A percentile compares a stretch with the other conserved stretches of the same genome.
These are phyloP conservation scores for Colletotrichum horii DNA, from an alignment of 2,329 filamentous ascomycete genomes.

Conservation along the genomic window DNA sequence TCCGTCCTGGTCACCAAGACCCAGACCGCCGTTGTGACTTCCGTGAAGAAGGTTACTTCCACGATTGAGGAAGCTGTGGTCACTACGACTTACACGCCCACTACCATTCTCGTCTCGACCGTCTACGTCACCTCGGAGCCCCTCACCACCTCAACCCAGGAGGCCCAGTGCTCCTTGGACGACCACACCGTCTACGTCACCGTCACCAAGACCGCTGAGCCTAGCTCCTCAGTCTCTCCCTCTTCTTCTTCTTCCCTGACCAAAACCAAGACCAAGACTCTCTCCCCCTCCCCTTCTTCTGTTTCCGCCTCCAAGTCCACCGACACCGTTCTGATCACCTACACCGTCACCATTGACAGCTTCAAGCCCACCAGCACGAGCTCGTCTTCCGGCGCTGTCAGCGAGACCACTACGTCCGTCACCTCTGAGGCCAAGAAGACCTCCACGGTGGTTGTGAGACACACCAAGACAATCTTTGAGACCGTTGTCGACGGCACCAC, in stretches of 20 bases:
- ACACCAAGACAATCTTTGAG: conserved; percentile 9
- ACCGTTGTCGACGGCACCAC: conserved; percentile 10
- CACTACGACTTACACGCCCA: conserved; percentile 9
- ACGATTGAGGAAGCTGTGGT: background rate
- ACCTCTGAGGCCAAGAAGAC: background rate
- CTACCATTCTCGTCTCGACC: background rate
- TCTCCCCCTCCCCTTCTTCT: background rate
- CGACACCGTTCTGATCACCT: conserved; percentile 11
- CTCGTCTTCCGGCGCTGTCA: background rate
- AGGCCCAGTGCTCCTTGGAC: background rate
- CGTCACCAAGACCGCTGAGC: conserved; percentile 14
- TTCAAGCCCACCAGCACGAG: background rate
- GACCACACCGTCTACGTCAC: conserved; percentile 18
- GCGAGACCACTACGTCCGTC: background rate
- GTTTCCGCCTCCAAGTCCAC: background rate
- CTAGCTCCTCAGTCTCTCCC: conserved; percentile 4
- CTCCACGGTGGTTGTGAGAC: background rate
- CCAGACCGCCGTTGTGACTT: background rate
- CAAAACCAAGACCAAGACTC: background rate
- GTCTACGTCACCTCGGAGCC: background rate
- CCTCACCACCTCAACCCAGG: background rate
- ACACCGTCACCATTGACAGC: conserved; percentile 15
- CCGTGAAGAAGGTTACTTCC: background rate
- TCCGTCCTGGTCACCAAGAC: conserved; percentile 18
- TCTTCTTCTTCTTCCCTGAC: background rate